Percentiles rank a stretch among this genome's conserved stretches.
phyloP scores from a whole-genome alignment of 257 asterid species.

The Solanum paucissectum region DNA sequence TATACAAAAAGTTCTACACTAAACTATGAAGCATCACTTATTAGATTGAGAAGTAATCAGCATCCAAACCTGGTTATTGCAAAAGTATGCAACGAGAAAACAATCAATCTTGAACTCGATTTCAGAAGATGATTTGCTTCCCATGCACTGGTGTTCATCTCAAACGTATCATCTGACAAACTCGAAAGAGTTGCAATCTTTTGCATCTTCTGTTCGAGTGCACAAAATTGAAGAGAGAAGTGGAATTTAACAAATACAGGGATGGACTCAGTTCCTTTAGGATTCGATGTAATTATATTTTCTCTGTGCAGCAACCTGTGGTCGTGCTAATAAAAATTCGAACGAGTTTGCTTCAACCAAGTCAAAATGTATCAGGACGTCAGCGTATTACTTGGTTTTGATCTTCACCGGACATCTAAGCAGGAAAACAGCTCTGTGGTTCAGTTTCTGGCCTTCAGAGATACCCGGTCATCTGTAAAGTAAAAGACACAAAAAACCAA shows the following conservation, averaged over 20 bases:
- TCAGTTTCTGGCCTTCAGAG: background rate
- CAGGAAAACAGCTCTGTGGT: background rate
- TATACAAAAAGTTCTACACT: background rate
- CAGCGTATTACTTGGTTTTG: background rate
- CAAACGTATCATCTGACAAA: background rate
- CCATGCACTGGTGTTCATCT: background rate
- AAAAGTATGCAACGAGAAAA: background rate
- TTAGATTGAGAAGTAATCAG: background rate
- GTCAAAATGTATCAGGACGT: constrained; percentile 1
- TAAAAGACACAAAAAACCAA: background rate
- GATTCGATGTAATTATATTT: background rate
- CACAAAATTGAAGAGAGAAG: constrained; percentile 1
- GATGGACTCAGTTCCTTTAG: background rate
- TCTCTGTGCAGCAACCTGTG: background rate
- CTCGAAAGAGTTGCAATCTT: background rate
- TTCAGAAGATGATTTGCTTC: background rate
- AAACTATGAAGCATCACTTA: background rate
- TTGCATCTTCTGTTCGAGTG: background rate
- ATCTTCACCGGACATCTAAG: constrained; percentile 1
- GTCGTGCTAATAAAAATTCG: background rate
- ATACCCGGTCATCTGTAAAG: background rate
- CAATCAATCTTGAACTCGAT: background rate
- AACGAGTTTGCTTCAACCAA: constrained; percentile 12
- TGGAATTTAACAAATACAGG: background rate
- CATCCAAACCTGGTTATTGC: constrained; percentile 1